A percentile compares a stretch with the other conserved stretches of the same genome.
Evolutionary conservation across 2,329 filamentous ascomycete genomes (phyloP).

Genomic region (Neonectria coccinea): DNA sequence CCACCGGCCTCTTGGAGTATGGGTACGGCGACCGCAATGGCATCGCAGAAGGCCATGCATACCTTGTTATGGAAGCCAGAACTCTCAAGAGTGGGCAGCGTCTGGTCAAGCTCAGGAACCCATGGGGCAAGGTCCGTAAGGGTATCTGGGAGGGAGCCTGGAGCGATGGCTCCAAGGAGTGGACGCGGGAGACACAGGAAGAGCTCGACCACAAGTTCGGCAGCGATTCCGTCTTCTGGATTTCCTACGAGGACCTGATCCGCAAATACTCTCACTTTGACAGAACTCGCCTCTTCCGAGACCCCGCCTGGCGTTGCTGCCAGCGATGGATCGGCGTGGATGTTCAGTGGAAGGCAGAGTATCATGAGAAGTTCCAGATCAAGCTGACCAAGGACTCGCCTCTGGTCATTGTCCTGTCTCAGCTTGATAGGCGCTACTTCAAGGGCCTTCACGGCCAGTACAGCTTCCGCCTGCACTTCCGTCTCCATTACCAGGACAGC

Average conservation of each 20-base stretch:
- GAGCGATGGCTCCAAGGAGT: conserved; percentile 71
- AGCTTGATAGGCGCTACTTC: conserved; percentile 73
- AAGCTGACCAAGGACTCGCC: conserved; percentile 67
- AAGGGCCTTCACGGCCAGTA: conserved; percentile 71
- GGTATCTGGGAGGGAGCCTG: conserved; percentile 71
- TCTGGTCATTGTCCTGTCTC: conserved; percentile 69
- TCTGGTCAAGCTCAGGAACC: conserved; percentile 69
- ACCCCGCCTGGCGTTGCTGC: conserved; percentile 67
- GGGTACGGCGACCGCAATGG: conserved; percentile 71
- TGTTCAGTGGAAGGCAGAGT: conserved; percentile 71
- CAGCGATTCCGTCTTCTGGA: conserved; percentile 73
- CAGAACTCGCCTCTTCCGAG: conserved; percentile 70
- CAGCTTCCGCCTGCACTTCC: conserved; percentile 61
- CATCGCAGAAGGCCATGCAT: conserved; percentile 69
- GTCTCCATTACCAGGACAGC: conserved; percentile 61
- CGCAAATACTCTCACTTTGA: conserved; percentile 72
- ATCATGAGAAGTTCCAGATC: conserved; percentile 72
- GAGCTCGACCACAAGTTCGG: conserved; percentile 71
- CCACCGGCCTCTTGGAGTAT: conserved; percentile 71
- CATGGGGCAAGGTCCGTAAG: conserved; percentile 69
- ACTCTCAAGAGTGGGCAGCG: conserved; percentile 64
- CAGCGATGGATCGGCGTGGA: conserved; percentile 72
- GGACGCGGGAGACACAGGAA: conserved; percentile 67
- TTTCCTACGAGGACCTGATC: conserved; percentile 71
- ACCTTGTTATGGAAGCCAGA: conserved; percentile 70